Percentiles rank a stretch among this genome's conserved stretches.
Evolutionary conservation across 139 green algal species (phyloP).

Genomic region (Desmodesmus armatus): DNA sequence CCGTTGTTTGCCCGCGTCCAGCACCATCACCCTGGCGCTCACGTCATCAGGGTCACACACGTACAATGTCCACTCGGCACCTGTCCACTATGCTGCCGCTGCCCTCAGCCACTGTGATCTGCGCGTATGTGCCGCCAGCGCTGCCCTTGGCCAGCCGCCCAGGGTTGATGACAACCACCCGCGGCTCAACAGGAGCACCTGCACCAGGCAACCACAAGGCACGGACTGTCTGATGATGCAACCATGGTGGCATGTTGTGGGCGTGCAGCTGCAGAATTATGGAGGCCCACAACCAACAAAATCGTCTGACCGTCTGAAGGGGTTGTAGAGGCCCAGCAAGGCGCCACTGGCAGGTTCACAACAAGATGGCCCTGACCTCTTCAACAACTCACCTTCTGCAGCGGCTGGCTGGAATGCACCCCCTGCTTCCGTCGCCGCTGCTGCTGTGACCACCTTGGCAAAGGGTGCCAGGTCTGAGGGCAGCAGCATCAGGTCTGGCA

Average conservation of each 20-base stretch:
- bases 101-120: constrained; percentile 58
- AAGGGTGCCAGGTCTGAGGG: constrained; percentile 94
- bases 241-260: neutral
- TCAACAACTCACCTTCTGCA: neutral
- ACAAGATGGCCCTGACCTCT: too few species aligned
- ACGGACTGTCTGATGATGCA: neutral
- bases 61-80: constrained; percentile 43
- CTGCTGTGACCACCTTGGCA: constrained; percentile 76
- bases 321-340: too few species aligned
- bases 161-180: constrained; percentile 84
- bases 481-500: constrained; percentile 91
- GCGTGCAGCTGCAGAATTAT: too few species aligned
- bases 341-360: too few species aligned
- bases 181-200: neutral
- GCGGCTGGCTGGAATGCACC: neutral
- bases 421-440: neutral
- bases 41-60: too few species aligned
- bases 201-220: neutral
- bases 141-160: constrained; percentile 80
- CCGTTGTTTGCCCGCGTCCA: too few species aligned
- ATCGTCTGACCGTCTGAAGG: too few species aligned
- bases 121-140: constrained; percentile 81
- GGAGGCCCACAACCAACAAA: too few species aligned
- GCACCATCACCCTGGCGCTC: too few species aligned
- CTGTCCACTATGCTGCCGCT: constrained; percentile 8